Base-by-base conservation (phyloP, 805 yeast genomes). In the Sporopachydermia lactativora region DNA sequence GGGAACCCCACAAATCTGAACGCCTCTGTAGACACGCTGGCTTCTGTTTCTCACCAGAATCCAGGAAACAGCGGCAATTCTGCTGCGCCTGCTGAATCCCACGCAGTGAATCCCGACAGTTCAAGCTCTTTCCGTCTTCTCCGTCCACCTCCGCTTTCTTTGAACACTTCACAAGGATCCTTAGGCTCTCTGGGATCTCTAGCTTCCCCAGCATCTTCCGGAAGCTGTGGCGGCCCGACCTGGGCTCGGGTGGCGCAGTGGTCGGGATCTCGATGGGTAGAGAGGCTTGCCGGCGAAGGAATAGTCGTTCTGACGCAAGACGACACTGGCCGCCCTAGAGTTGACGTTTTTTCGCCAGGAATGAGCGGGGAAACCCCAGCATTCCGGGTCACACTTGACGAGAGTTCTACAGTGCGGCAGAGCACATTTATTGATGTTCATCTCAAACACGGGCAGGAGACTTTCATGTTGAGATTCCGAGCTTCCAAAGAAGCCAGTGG, bases 341-440 rank as follows among this genome's bases (percentile, higher is more conserved):
- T 24, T n/a, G n/a, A 24, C n/a, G 31, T 24, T n/a, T 24, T 8
- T 24, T 24, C 31, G 8, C 13, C 8, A 8, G n/a, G n/a, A 24
- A 8, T n/a, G 8, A 24, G 8, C n/a, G 31, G 13, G 13, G n/a
- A 24, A 8, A 24, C 8, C 13, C 13, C 31, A 8, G n/a, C n/a
- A 8, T n/a, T 24, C 8, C 8, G 31, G 8, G n/a, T 24, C n/a
- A 24, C 8, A 8, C 8, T 24, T 24, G 31, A 24, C n/a, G 8
- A 8, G n/a, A 24, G n/a, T 24, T 8, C 31, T 24, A 8, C 31
- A 8, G 31, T 24, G 8, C 8, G 31, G n/a, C 31, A 24, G 31
- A 24, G 31, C n/a, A 24, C 31, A 24, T 24, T 24, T 24, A n/a
- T 24, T 24, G 31, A 24, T 24, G 31, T 24, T 24, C 31, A 24